Percentiles rank a stretch among this genome's conserved stretches.
Conservation (phyloP, 2,329 filamentous ascomycete genomes). For the Paramyrothecium roridum region DNA sequence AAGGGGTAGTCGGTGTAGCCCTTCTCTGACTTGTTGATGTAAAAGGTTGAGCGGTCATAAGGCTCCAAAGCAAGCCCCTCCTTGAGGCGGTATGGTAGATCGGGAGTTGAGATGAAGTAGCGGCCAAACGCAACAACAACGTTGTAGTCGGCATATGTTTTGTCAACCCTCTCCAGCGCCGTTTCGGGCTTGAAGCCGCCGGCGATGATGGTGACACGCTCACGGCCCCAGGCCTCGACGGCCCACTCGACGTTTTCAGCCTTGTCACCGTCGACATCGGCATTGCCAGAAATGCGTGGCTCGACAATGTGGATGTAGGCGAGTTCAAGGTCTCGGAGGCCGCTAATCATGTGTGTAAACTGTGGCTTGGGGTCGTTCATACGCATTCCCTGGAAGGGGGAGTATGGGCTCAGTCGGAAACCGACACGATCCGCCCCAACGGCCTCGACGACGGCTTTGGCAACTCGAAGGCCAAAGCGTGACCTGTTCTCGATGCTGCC, state of each 20-base stretch:
- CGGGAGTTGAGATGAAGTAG: slow-evolving; percentile 17
- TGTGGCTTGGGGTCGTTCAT: slow-evolving; percentile 58
- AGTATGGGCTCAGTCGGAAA: slow-evolving; percentile 57
- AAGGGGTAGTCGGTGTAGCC: slow-evolving; percentile 17
- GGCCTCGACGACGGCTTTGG: slow-evolving; percentile 32
- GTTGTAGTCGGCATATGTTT: slow-evolving; percentile 19
- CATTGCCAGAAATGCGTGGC: slow-evolving; percentile 42
- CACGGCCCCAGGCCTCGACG: slow-evolving; percentile 20
- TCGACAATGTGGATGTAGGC: slow-evolving; percentile 61
- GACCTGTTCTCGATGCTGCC: slow-evolving; percentile 48
- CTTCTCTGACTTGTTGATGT: slow-evolving; percentile 7
- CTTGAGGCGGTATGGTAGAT: slow-evolving; percentile 12
- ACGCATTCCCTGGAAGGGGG: slow-evolving; percentile 57
- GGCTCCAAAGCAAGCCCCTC: slow-evolving; percentile 15
- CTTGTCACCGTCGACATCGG: slow-evolving; percentile 24
- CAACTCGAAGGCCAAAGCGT: slow-evolving; percentile 44
- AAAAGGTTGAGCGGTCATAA: slow-evolving; percentile 19
- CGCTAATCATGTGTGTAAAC: slow-evolving; percentile 52
- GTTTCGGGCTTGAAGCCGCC: slow-evolving; percentile 21
- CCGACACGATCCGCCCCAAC: slow-evolving; percentile 48
- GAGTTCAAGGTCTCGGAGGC: slow-evolving; percentile 49
- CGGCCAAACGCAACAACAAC: slow-evolving; percentile 23
- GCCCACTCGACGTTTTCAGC: slow-evolving; percentile 20
- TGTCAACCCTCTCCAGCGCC: slow-evolving; percentile 21
- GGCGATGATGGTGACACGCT: slow-evolving; percentile 22